Percentiles rank a stretch among this genome's conserved stretches.
phyloP scores from a whole-genome alignment of 2,329 filamentous ascomycete species.

The Curvularia spicifera region DNA sequence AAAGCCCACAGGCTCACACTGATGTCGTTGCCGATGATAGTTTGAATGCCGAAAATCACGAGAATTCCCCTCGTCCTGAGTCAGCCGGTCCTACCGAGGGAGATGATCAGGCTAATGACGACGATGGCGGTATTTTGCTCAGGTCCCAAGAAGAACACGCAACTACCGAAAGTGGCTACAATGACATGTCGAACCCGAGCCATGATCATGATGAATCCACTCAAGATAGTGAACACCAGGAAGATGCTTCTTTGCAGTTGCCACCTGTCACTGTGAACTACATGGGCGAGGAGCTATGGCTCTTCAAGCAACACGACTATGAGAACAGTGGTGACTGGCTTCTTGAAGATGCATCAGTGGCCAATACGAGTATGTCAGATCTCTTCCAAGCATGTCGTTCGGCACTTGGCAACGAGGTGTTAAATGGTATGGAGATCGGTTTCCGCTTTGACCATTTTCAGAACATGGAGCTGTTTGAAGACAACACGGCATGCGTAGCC shows the following conservation, averaged over 20 bases:
- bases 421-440: slow-evolving; percentile 59
- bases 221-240: slow-evolving; percentile 13
- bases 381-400: slow-evolving; percentile 64
- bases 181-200: slow-evolving; percentile 18
- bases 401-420: slow-evolving; percentile 62
- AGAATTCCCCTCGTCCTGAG: not conserved
- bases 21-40: slow-evolving; percentile 1
- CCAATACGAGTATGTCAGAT: slow-evolving; percentile 52
- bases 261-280: slow-evolving; percentile 40
- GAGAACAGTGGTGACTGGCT: slow-evolving; percentile 42
- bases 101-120: slow-evolving; percentile 16
- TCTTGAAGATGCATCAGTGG: slow-evolving; percentile 33
- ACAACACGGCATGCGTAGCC: slow-evolving; percentile 40
- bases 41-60: slow-evolving; percentile 3
- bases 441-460: slow-evolving; percentile 52
- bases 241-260: slow-evolving; percentile 19
- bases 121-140: slow-evolving; percentile 24
- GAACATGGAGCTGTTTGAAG: slow-evolving; percentile 41
- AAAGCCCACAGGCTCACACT: slow-evolving; percentile 6
- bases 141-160: slow-evolving; percentile 16
- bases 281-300: slow-evolving; percentile 38
- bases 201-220: slow-evolving; percentile 20
- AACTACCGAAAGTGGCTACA: slow-evolving; percentile 9
- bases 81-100: slow-evolving; percentile 8
- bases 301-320: slow-evolving; percentile 41